Percentiles rank a stretch among this genome's conserved stretches.
Conservation (phyloP, 345 rosid genomes). For the Rubroshorea leprosula region DNA sequence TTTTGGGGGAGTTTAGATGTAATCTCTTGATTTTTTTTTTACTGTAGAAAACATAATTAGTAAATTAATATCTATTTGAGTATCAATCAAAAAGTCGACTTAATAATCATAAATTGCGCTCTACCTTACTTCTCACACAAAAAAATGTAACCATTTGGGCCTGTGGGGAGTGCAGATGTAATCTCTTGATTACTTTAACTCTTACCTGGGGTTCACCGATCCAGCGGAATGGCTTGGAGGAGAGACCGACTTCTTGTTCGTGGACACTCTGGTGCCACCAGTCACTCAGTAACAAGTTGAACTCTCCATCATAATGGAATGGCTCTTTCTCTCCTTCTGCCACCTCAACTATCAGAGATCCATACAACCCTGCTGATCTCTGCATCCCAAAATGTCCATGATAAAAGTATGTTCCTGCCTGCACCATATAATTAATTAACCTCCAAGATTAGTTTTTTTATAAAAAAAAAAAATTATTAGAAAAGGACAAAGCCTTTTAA, state of each 20-base stretch:
- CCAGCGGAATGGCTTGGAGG: constrained; percentile 64
- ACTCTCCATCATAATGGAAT: constrained; percentile 64
- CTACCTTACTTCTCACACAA: not conserved
- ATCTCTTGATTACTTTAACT: too few relatives aligned
- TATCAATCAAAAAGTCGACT: too few relatives aligned
- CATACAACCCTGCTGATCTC: constrained; percentile 74
- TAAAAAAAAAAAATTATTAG: too few relatives aligned
- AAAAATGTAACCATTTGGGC: too few relatives aligned
- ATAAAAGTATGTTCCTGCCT: constrained; percentile 82
- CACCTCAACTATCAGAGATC: constrained; percentile 52
- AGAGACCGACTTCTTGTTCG: constrained; percentile 69
- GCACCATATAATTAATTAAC: constrained; percentile 16
- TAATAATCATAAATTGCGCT: too few relatives aligned
- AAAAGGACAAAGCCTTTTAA: too few relatives aligned
- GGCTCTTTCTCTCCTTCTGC: constrained; percentile 50
- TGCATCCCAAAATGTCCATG: constrained; percentile 92
- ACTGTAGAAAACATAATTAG: too few relatives aligned
- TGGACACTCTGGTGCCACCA: constrained; percentile 71
- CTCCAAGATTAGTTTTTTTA: too few relatives aligned
- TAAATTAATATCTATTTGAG: too few relatives aligned
- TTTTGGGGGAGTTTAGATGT: too few relatives aligned
- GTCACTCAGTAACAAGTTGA: constrained; percentile 58
- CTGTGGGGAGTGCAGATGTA: too few relatives aligned
- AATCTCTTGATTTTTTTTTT: too few relatives aligned
- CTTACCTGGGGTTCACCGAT: constrained; percentile 90